These are phyloP conservation scores for Venturia pyrina DNA, from an alignment of 2,329 filamentous ascomycete species.

Conservation along the genomic window DNA sequence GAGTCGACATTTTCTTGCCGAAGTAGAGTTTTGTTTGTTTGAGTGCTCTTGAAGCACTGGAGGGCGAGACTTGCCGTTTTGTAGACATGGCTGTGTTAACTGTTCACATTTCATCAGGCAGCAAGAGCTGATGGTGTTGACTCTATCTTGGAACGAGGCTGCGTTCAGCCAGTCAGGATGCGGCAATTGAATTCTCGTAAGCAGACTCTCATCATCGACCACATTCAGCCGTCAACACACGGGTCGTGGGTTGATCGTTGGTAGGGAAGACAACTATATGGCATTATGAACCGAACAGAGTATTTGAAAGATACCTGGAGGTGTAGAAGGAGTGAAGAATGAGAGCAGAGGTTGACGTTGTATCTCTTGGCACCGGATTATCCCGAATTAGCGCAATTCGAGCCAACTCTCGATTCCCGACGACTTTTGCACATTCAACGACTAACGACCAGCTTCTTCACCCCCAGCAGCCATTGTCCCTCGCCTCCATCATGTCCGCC, in stretches of 20 bases:
- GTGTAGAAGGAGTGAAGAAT: neutral
- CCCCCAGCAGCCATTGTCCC: slow-evolving; percentile 16
- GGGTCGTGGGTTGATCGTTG: neutral
- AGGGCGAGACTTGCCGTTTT: neutral
- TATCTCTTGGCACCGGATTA: neutral
- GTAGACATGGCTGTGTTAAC: neutral
- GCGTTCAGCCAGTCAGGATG: neutral
- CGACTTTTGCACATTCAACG: slow-evolving; percentile 5
- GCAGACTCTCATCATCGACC: neutral
- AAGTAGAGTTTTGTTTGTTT: slow-evolving; percentile 9
- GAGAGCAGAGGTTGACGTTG: neutral
- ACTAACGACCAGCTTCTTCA: neutral
- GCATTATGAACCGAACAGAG: neutral
- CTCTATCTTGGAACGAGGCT: neutral
- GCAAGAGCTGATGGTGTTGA: neutral
- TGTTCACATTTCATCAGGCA: neutral
- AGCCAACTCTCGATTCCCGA: neutral
- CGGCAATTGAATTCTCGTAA: neutral
- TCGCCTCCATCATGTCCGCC: slow-evolving; percentile 32
- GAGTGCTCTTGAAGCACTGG: neutral
- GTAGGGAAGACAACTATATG: neutral
- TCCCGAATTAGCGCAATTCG: neutral
- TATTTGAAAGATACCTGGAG: neutral
- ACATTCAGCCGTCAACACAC: neutral
- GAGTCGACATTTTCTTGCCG: neutral